A percentile compares a stretch with the other conserved stretches of the same genome.
Evolutionary conservation across 2,329 filamentous ascomycete species (phyloP).

Genomic region (Hirsutella minnesotensis): DNA sequence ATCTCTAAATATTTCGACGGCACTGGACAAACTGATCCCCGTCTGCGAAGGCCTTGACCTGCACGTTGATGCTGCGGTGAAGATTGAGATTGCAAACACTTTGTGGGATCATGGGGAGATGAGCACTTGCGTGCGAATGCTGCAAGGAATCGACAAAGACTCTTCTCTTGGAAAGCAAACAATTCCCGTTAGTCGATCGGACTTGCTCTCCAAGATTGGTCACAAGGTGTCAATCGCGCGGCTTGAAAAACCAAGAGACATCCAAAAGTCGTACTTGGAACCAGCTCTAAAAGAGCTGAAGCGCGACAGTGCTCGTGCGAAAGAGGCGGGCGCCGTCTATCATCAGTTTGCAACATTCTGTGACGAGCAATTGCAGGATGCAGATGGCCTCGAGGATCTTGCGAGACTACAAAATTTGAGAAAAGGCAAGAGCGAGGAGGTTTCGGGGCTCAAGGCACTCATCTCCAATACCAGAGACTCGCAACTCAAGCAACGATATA

Average conservation of each 20-base stretch:
- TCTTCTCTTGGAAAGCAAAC: slow-evolving; percentile 54
- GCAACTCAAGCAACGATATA: slow-evolving; percentile 43
- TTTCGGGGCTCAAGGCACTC: slow-evolving; percentile 56
- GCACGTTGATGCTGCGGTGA: slow-evolving; percentile 63
- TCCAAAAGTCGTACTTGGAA: slow-evolving; percentile 75
- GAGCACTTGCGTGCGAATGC: slow-evolving; percentile 76
- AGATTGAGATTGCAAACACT: slow-evolving; percentile 76
- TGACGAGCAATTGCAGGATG: slow-evolving; percentile 82
- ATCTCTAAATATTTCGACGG: slow-evolving; percentile 73
- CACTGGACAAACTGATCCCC: slow-evolving; percentile 64
- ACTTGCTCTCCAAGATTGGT: slow-evolving; percentile 76
- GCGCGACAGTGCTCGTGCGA: slow-evolving; percentile 46
- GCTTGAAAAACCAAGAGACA: slow-evolving; percentile 80
- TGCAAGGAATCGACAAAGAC: slow-evolving; percentile 57
- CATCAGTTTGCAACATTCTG: slow-evolving; percentile 94
- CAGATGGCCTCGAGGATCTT: slow-evolving; percentile 75
- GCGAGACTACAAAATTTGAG: slow-evolving; percentile 67
- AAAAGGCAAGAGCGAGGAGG: slow-evolving; percentile 70
- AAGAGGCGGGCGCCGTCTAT: slow-evolving; percentile 76
- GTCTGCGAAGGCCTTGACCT: slow-evolving; percentile 61
- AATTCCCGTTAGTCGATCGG: slow-evolving; percentile 60
- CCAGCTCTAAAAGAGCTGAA: slow-evolving; percentile 75
- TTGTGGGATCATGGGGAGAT: slow-evolving; percentile 93
- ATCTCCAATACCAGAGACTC: slow-evolving; percentile 37
- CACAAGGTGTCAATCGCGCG: slow-evolving; percentile 82